A percentile compares a stretch with the other conserved stretches of the same genome.
These are phyloP conservation scores for Xanthoconium stramineum DNA, from an alignment of 768 basidiomycete species.

Conservation along the genomic window DNA sequence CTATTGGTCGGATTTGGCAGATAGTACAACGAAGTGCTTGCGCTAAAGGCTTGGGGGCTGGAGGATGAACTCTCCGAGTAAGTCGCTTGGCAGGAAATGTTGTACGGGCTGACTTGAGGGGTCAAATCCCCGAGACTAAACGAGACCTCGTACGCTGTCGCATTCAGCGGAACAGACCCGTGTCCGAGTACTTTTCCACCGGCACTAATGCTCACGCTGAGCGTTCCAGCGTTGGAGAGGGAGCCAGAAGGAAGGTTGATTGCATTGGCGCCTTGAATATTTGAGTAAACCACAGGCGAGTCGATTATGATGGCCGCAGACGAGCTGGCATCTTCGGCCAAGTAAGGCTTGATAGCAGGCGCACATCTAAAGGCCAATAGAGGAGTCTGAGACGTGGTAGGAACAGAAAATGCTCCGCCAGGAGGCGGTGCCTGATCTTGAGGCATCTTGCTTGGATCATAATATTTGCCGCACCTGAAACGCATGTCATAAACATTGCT, in stretches of 20 bases:
- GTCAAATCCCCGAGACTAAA: slow-evolving; percentile 45
- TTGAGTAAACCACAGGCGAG: slow-evolving; percentile 43
- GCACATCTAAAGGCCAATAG: slow-evolving; percentile 56
- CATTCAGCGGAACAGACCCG: slow-evolving; percentile 51
- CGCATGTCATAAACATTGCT: background rate
- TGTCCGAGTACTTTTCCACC: slow-evolving; percentile 42
- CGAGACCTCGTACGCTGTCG: slow-evolving; percentile 44
- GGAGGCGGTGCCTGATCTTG: slow-evolving; percentile 37
- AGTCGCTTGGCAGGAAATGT: slow-evolving; percentile 27
- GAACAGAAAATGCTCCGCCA: slow-evolving; percentile 46
- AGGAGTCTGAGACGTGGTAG: slow-evolving; percentile 36
- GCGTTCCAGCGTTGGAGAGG: slow-evolving; percentile 21
- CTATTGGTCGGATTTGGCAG: slow-evolving; percentile 47
- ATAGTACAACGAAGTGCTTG: slow-evolving; percentile 44
- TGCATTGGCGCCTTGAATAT: slow-evolving; percentile 43
- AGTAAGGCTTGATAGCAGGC: slow-evolving; percentile 56
- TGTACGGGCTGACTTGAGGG: slow-evolving; percentile 35
- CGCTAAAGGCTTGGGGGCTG: slow-evolving; percentile 37
- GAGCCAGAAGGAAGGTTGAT: slow-evolving; percentile 36
- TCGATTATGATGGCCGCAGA: slow-evolving; percentile 51
- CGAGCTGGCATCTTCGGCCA: slow-evolving; percentile 46
- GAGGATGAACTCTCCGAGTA: slow-evolving; percentile 30
- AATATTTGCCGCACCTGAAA: slow-evolving; percentile 49
- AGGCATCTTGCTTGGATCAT: slow-evolving; percentile 41
- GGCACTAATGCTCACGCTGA: slow-evolving; percentile 43